A percentile compares a stretch with the other conserved stretches of the same genome.
Evolutionary conservation across 108 stramenopile species (phyloP).

Genomic region (Schizochytrium sp.): DNA sequence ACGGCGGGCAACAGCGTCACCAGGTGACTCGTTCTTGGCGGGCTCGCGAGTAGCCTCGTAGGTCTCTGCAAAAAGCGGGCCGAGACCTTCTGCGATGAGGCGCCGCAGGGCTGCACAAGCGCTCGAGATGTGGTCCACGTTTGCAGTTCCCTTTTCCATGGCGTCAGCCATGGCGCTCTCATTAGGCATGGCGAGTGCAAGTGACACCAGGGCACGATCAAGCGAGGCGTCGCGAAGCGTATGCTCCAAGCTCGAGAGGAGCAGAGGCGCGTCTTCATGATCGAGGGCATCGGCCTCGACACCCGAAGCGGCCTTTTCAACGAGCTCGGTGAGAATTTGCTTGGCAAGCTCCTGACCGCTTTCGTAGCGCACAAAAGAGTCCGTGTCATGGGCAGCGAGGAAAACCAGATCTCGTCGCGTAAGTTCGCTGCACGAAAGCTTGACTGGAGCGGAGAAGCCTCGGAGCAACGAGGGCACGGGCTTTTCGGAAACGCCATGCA

Average conservation of each 20-base stretch:
- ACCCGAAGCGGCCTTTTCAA: not conserved
- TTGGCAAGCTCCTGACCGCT: conserved; percentile 33
- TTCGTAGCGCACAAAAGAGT: conserved; percentile 50
- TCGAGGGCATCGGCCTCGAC: not conserved
- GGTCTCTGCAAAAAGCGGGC: not conserved
- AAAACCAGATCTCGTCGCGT: conserved; percentile 14
- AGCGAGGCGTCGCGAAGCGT: not conserved
- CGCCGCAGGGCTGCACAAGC: not conserved
- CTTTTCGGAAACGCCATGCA: conserved; percentile 40
- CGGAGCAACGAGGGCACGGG: conserved; percentile 80
- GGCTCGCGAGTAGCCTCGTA: conserved; percentile 59
- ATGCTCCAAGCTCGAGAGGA: not conserved
- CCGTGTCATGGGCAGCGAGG: conserved; percentile 47
- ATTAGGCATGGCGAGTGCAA: not conserved
- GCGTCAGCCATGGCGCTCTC: not conserved
- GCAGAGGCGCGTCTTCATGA: not conserved
- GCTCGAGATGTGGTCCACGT: not conserved
- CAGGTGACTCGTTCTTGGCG: conserved; percentile 28
- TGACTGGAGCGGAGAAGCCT: conserved; percentile 85
- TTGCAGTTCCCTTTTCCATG: not conserved
- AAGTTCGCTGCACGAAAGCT: conserved; percentile 46
- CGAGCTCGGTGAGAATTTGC: not conserved
- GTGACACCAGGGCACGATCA: not conserved
- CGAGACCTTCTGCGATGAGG: not conserved
- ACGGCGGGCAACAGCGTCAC: conserved; percentile 33